Percentiles rank a stretch among this genome's conserved stretches.
Evolutionary conservation across 768 basidiomycete species (phyloP).

Genomic region (Mycena haematopus): DNA sequence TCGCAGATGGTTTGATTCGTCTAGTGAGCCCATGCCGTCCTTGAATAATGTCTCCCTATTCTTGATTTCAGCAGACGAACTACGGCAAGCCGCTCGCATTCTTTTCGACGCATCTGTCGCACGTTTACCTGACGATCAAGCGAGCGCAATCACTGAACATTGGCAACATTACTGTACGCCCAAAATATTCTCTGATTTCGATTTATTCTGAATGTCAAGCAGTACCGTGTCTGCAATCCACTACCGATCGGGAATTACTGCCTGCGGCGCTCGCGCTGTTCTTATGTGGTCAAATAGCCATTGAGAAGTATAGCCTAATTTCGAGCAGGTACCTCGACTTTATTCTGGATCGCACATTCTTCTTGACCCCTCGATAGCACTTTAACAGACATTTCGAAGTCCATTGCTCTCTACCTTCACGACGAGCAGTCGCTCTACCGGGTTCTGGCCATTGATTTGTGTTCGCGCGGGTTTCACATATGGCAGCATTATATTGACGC

Average conservation of each 20-base stretch:
- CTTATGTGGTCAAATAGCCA: slow-evolving; percentile 82
- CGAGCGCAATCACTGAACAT: slow-evolving; percentile 59
- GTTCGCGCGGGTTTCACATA: slow-evolving; percentile 88
- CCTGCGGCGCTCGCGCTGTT: slow-evolving; percentile 75
- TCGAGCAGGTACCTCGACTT: slow-evolving; percentile 63
- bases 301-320: slow-evolving; percentile 79
- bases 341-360: not conserved
- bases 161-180: slow-evolving; percentile 70
- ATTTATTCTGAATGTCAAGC: not conserved
- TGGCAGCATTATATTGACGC: slow-evolving; percentile 96
- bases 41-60: slow-evolving; percentile 13
- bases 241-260: slow-evolving; percentile 62
- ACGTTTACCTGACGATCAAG: slow-evolving; percentile 71
- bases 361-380: slow-evolving; percentile 51
- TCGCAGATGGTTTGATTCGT: slow-evolving; percentile 75
- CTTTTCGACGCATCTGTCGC: slow-evolving; percentile 81
- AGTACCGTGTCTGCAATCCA: slow-evolving; percentile 71
- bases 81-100: slow-evolving; percentile 76
- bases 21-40: slow-evolving; percentile 53
- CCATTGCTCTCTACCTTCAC: slow-evolving; percentile 78
- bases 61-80: slow-evolving; percentile 56
- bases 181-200: not conserved
- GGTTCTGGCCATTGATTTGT: slow-evolving; percentile 85
- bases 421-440: slow-evolving; percentile 72
- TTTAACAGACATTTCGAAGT: slow-evolving; percentile 85